Base-by-base conservation (phyloP, 2,329 filamentous ascomycete species). In the Rhynchosporium graminicola region DNA sequence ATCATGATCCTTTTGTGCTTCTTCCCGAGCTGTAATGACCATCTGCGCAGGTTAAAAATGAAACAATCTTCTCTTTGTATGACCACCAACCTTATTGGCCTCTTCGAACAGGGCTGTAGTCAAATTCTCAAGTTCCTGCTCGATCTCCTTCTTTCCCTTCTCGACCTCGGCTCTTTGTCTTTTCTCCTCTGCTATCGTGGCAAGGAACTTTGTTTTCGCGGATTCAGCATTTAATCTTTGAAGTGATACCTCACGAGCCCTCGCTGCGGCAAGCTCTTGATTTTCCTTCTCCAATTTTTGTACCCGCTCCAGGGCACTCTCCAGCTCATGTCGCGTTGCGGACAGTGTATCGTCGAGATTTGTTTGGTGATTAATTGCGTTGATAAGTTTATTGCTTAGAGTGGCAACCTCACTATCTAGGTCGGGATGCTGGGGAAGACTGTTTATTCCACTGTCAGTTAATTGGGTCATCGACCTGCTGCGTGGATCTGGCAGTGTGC, bases 41-140 rank as follows among this genome's bases (percentile, higher is more conserved):
- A 99, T 98, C 82, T 87, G 66, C 92, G 89, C 40, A 91, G 91
- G 85, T 87, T 54, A 95, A 90, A 62, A 96, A 45, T 3, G 1
- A 3, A 4, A 33, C 4, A 26, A 20, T 12, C 3, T n/a, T 8
- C 3, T 6, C 26, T 96, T 80, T 82, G 62, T 10, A 12, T 2
- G 46, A 54, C 6, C 52, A 74, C 77, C 63, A 74, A 87, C 85
- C 76, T 90, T 93, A 78, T 99, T 98, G 56, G 95, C 95, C 80
- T 99, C 94, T 74, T 98, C 92, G 67, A 99, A 99, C n/a, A 99
- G 82, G 33, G 92, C 92, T 1, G 92, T 87, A 0, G 95, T 98
- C 67, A 99, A 77, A 58, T 87, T 91, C 77, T 98, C 95, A 51
- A 99, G 79, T 76, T 99, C 95, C 69, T 90, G 87, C 75, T 99